These are phyloP conservation scores for Candida pseudoglaebosa DNA, from an alignment of 805 yeast genomes.

Conservation along the genomic window DNA sequence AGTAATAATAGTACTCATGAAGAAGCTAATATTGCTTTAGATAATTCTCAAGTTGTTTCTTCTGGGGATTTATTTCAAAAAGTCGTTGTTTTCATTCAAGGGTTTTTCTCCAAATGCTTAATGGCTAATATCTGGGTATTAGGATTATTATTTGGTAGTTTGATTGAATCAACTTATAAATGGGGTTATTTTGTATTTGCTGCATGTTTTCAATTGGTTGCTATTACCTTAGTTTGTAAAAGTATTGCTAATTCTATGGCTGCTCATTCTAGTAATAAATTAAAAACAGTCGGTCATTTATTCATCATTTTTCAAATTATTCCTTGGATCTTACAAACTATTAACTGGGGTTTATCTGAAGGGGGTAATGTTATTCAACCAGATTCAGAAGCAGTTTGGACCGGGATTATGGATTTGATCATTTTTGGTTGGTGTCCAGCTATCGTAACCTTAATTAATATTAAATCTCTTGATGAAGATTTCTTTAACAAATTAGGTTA, in stretches of 20 bases:
- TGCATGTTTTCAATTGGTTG: slow-evolving; percentile 38
- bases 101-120: slow-evolving; percentile 39
- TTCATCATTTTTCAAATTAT: slow-evolving; percentile 29
- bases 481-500: slow-evolving; percentile 17
- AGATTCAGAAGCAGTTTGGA: slow-evolving; percentile 56
- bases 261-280: slow-evolving; percentile 4
- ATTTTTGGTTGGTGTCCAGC: slow-evolving; percentile 42
- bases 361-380: slow-evolving; percentile 62
- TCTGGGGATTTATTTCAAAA: slow-evolving; percentile 24
- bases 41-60: slow-evolving; percentile 24
- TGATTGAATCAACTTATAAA: slow-evolving; percentile 53
- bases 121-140: slow-evolving; percentile 49
- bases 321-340: slow-evolving; percentile 47
- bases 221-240: slow-evolving; percentile 26
- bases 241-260: slow-evolving; percentile 4
- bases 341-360: slow-evolving; percentile 52
- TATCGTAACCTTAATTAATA: slow-evolving; percentile 26
- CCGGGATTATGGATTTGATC: slow-evolving; percentile 53
- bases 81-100: slow-evolving; percentile 29
- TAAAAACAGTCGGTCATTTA: not conserved
- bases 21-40: slow-evolving; percentile 25
- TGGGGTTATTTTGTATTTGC: slow-evolving; percentile 69
- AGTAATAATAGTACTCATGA: not conserved
- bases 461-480: slow-evolving; percentile 22
- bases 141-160: slow-evolving; percentile 52